Evolutionary conservation across 1,139 yeast genomes (phyloP), one percentile per base, ranked within the genome.

Genomic region (Suhomyces ambrosiae): DNA sequence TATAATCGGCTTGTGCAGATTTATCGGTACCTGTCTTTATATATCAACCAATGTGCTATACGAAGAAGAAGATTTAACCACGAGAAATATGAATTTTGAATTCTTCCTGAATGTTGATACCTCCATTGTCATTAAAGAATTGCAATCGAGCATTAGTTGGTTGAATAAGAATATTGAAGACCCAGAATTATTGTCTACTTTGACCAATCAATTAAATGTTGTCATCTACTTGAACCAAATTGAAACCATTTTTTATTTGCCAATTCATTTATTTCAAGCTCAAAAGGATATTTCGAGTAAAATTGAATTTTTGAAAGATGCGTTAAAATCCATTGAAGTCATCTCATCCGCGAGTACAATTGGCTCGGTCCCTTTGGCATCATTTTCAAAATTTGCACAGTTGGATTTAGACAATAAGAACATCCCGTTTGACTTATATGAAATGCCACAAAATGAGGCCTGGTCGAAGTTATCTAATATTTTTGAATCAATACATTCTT

Each of bases 51-150:
- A 80, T n/a, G 83, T 80, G 6, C 64, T 85, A 12, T 80, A 79
- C 48, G 90, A 84, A 49, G 92, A 85, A 50, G 94, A 85, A 52
- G 94, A 85, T 57, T 61, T 85, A 35, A 80, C 81, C 38, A 78
- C 85, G 2, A 75, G 83, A 46, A 66, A 70, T 9, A 78, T 83
- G 82, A 79, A 78, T 34, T 53, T 70, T 35, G 61, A 67, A 42
- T 68, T 66, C 37, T 57, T 70, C 34, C 41, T 44, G 18, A 58
- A 53, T 16, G 52, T 65, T 3, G 44, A 58, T n/a, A 37, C 58
- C 1, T 56, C 51, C 16, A 48, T 49, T 5, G 54, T 65, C 1
- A 37, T 58, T 6, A 40, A 37, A 16, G 58, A 53, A 25, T 29
- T 52, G 8, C 47, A 50, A 16, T 27, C 33, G 19, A 50, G 52